Evolutionary conservation across 352 stramenopile genomes (phyloP).

Genomic region (Thalassiosira ordinaria): DNA sequence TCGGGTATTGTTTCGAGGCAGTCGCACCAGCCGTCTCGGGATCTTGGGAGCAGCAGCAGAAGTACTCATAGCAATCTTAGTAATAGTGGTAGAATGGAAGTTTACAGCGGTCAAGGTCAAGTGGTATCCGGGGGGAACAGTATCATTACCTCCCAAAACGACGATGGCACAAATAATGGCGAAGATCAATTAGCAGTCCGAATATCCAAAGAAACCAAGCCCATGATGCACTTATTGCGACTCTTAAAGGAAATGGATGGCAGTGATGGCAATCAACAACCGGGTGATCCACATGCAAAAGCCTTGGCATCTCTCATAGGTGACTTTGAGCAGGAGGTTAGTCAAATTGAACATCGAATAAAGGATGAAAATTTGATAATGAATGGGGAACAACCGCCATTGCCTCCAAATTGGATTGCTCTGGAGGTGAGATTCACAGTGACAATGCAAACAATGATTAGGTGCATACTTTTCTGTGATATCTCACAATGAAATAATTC

Average conservation of each 20-base stretch:
- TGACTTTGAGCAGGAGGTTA: conserved; percentile 52
- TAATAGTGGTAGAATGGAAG: background rate
- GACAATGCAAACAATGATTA: too few species aligned
- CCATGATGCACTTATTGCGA: conserved; percentile 49
- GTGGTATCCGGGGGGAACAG: background rate
- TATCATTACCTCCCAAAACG: background rate
- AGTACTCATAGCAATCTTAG: background rate
- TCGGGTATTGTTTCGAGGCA: too few species aligned
- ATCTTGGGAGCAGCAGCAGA: background rate
- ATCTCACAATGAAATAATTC: too few species aligned
- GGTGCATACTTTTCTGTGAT: too few species aligned
- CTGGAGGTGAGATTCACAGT: too few species aligned
- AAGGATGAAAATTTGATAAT: conserved; percentile 30
- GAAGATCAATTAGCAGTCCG: conserved; percentile 33
- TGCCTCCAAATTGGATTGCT: conserved; percentile 34
- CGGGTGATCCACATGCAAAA: conserved; percentile 28
- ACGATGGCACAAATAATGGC: conserved; percentile 4
- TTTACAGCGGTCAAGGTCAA: conserved; percentile 6
- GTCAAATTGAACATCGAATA: conserved; percentile 45
- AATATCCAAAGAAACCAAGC: conserved; percentile 46
- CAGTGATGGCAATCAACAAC: background rate
- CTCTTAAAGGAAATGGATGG: conserved; percentile 54
- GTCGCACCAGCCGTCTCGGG: too few species aligned
- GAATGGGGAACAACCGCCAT: conserved; percentile 41
- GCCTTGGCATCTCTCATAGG: conserved; percentile 46